Conservation (phyloP, 1,284 basidiomycete genomes). For the Psilocybe mexicana region DNA sequence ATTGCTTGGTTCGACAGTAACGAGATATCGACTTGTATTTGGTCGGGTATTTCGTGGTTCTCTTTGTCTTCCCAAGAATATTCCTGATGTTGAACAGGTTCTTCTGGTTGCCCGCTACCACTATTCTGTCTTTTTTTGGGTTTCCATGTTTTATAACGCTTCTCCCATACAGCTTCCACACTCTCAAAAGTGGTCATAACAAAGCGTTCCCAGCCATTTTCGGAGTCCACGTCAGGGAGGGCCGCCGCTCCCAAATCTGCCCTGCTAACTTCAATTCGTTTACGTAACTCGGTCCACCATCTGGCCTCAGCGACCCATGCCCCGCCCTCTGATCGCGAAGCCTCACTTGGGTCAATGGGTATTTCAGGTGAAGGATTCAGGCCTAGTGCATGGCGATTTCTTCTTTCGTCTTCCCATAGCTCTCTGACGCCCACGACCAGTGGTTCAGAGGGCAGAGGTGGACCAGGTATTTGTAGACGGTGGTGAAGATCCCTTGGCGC, state of each 20-base stretch:
- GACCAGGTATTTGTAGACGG: conserved; percentile 60
- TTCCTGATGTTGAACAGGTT: conserved; percentile 10
- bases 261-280: conserved; percentile 52
- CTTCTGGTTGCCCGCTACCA: conserved; percentile 14
- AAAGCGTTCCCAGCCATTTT: conserved; percentile 50
- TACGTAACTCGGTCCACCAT: conserved; percentile 67
- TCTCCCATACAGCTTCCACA: conserved; percentile 74
- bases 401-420: conserved; percentile 93
- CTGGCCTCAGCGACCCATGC: conserved; percentile 71
- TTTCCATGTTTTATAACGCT: conserved; percentile 56
- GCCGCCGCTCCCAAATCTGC: conserved; percentile 29
- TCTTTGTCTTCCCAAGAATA: conserved; percentile 20
- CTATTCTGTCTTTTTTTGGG: conserved; percentile 31
- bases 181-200: conserved; percentile 91
- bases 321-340: conserved; percentile 53
- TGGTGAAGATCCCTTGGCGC: conserved; percentile 74
- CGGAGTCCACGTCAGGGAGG: conserved; percentile 32
- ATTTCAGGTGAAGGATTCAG: conserved; percentile 67
- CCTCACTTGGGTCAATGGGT: conserved; percentile 64
- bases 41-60: conserved; percentile 21
- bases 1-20: conserved; percentile 56
- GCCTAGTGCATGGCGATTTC: conserved; percentile 65
- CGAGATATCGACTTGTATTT: conserved; percentile 55
- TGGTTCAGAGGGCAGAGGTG: conserved; percentile 62
- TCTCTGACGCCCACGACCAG: conserved; percentile 88